Percentiles rank a stretch among this genome's conserved stretches.
These are phyloP conservation scores for Medicago arabica DNA, from an alignment of 306 rosid genomes.

Conservation along the genomic window DNA sequence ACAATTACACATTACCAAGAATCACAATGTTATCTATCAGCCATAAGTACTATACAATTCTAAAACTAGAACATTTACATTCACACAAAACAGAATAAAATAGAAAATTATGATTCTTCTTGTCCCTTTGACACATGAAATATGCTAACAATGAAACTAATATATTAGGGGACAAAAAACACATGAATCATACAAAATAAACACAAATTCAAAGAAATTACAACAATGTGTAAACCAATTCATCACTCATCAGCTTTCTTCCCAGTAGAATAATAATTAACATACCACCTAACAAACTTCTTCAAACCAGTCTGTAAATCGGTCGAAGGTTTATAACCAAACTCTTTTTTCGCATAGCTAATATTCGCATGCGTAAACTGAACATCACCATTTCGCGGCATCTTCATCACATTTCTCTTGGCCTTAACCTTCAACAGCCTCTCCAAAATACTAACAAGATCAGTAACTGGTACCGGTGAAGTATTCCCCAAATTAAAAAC, in stretches of 20 bases:
- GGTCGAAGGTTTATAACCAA: constrained; percentile 10
- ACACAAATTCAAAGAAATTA: neutral
- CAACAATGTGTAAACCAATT: neutral
- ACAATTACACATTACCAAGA: constrained; percentile 52
- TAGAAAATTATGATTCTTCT: constrained; percentile 46
- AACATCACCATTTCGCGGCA: constrained; percentile 22
- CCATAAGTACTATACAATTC: constrained; percentile 55
- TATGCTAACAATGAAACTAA: constrained; percentile 20
- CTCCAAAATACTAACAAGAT: constrained; percentile 20
- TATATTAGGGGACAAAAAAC: constrained; percentile 41
- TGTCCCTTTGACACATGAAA: constrained; percentile 42
- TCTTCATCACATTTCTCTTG: constrained; percentile 11
- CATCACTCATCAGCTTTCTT: constrained; percentile 24
- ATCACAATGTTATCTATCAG: constrained; percentile 51
- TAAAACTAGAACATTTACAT: constrained; percentile 65
- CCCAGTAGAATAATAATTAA: constrained; percentile 4
- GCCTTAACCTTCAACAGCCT: constrained; percentile 31
- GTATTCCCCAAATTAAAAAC: constrained; percentile 27
- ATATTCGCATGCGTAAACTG: constrained; percentile 32
- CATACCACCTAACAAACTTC: constrained; percentile 31
- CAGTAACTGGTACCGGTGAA: constrained; percentile 13
- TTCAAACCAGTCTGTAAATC: constrained; percentile 22
- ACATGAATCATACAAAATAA: constrained; percentile 50
- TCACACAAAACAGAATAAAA: constrained; percentile 30
- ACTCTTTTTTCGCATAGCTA: constrained; percentile 7